These are phyloP conservation scores for Arthrobotrys pseudoclavata DNA, from an alignment of 2,329 filamentous ascomycete genomes.

Conservation along the genomic window DNA sequence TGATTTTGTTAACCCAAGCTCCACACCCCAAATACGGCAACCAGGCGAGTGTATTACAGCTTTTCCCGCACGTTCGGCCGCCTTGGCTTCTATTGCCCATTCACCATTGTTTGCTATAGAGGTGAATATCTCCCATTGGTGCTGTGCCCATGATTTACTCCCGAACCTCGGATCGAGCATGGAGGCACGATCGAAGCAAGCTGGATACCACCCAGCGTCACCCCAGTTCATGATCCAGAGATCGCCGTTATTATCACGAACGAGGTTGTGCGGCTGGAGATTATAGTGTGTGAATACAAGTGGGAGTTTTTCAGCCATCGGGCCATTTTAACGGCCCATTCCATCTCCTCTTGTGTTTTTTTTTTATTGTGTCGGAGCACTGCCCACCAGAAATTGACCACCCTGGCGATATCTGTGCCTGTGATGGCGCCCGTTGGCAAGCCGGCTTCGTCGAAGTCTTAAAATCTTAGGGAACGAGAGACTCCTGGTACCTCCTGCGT, in stretches of 20 bases:
- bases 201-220: constrained; percentile 15
- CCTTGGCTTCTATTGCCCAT: background rate
- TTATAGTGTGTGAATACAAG: constrained; percentile 14
- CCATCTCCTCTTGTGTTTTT: background rate
- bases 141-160: background rate
- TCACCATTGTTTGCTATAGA: background rate
- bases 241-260: constrained; percentile 1
- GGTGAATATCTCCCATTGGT: background rate
- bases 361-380: too few species aligned
- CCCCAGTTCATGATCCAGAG: constrained; percentile 9
- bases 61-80: background rate
- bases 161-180: background rate
- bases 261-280: background rate
- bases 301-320: background rate
- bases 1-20: background rate
- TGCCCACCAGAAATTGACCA: constrained; percentile 8
- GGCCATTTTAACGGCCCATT: background rate
- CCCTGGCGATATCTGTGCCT: background rate
- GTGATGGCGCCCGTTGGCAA: background rate
- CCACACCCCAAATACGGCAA: background rate
- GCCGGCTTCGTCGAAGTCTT: background rate
- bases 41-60: background rate
- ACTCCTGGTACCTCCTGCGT: background rate
- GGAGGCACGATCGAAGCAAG: constrained; percentile 1
- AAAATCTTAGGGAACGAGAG: background rate